Conservation (phyloP, 352 stramenopile species). For the Phytophthora fragariae region DNA sequence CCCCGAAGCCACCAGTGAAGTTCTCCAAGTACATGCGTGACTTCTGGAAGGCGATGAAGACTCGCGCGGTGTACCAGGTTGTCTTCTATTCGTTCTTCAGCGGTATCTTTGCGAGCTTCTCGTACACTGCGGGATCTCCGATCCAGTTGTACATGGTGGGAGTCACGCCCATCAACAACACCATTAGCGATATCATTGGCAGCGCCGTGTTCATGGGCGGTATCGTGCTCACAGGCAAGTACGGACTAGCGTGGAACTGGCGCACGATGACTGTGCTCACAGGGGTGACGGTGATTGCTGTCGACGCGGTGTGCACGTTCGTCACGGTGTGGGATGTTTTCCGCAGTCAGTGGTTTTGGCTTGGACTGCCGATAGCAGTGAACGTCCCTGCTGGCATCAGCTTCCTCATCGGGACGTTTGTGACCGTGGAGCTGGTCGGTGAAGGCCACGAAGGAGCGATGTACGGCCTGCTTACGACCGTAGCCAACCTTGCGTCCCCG, state of each 20-base stretch:
- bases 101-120: conserved; percentile 43
- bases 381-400: neutral
- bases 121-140: conserved; percentile 34
- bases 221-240: conserved; percentile 30
- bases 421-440: neutral
- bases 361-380: conserved; percentile 32
- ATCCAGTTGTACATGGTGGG: conserved; percentile 40
- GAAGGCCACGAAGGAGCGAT: neutral
- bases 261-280: conserved; percentile 26
- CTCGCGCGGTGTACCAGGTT: conserved; percentile 53
- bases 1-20: neutral
- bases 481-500: conserved; percentile 30
- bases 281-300: conserved; percentile 6
- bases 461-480: conserved; percentile 32
- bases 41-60: conserved; percentile 31
- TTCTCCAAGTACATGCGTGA: conserved; percentile 25
- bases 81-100: conserved; percentile 53
- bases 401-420: neutral
- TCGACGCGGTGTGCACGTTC: conserved; percentile 19
- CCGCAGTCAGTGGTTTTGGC: conserved; percentile 34
- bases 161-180: conserved; percentile 53
- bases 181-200: conserved; percentile 38
- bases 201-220: conserved; percentile 24
- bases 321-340: conserved; percentile 34
- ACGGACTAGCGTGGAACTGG: conserved; percentile 33